These are phyloP conservation scores for Eleusine coracana DNA, from an alignment of 176 grass and related monocot species.

Conservation along the genomic window DNA sequence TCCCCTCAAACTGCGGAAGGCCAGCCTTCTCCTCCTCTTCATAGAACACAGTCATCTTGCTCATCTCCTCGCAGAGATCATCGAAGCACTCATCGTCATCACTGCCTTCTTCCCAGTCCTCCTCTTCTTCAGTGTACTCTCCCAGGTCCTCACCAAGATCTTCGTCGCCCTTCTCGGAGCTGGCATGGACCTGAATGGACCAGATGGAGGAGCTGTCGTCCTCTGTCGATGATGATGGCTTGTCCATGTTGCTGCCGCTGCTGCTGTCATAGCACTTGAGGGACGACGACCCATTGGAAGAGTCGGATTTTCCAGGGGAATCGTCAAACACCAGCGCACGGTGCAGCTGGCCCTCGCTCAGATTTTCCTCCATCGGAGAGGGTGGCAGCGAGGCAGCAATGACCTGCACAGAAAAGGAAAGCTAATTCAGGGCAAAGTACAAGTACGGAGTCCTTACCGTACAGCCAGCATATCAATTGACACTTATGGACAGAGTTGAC, in stretches of 20 bases:
- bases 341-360: slow-evolving; percentile 47
- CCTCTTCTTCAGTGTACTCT: slow-evolving; percentile 34
- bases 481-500: background rate
- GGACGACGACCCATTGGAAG: slow-evolving; percentile 45
- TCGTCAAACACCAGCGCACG: slow-evolving; percentile 79
- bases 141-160: slow-evolving; percentile 25
- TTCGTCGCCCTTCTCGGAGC: slow-evolving; percentile 52
- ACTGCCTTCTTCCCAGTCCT: slow-evolving; percentile 20
- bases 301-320: slow-evolving; percentile 62
- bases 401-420: slow-evolving; percentile 17
- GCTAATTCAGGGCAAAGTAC: slow-evolving; percentile 4
- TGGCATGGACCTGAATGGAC: slow-evolving; percentile 74
- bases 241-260: slow-evolving; percentile 29
- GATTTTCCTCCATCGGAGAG: background rate
- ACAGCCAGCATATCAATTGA: background rate
- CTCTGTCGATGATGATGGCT: slow-evolving; percentile 23
- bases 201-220: slow-evolving; percentile 67
- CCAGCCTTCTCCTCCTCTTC: slow-evolving; percentile 32
- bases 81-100: slow-evolving; percentile 42
- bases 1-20: slow-evolving; percentile 59
- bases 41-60: slow-evolving; percentile 55
- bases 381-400: slow-evolving; percentile 34
- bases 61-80: slow-evolving; percentile 71
- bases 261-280: slow-evolving; percentile 36
- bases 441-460: too few relatives aligned